phyloP scores from a whole-genome alignment of 179 eudicot genomes.

The Nepenthes alata region DNA sequence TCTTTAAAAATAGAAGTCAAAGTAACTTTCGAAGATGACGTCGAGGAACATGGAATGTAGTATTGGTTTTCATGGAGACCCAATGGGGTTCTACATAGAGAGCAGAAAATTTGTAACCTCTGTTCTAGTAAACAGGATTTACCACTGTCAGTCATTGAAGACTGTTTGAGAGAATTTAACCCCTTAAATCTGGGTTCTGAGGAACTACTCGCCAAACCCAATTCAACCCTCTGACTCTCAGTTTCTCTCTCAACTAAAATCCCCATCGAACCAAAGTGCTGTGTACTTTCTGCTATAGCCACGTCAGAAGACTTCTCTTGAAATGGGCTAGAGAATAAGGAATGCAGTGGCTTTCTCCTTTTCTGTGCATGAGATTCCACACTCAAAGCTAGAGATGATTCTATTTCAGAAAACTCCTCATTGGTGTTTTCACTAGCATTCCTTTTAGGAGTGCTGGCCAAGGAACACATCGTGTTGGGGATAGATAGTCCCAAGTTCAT shows the following conservation, averaged over 20 bases:
- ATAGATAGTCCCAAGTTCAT: constrained; percentile 16
- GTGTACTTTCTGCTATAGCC: constrained; percentile 18
- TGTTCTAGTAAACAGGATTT: constrained; percentile 20
- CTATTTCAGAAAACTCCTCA: constrained; percentile 21
- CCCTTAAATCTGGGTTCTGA: constrained; percentile 16
- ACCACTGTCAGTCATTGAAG: constrained; percentile 12
- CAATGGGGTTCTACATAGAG: constrained; percentile 50
- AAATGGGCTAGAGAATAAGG: constrained; percentile 18
- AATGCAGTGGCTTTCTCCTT: constrained; percentile 41
- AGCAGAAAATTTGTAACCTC: constrained; percentile 43
- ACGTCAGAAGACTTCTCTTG: constrained; percentile 23
- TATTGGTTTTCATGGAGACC: constrained; percentile 47
- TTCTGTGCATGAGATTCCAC: constrained; percentile 61
- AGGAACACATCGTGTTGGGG: constrained; percentile 16
- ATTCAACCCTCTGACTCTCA: constrained; percentile 14
- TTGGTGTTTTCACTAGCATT: constrained; percentile 11
- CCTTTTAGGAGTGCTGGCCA: constrained; percentile 50
- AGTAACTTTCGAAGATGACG: constrained; percentile 41
- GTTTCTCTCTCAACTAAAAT: constrained; percentile 17
- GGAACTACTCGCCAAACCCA: constrained; percentile 9
- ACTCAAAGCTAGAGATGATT: constrained; percentile 37
- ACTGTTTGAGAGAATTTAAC: constrained; percentile 9
- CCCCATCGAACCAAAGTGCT: constrained; percentile 9
- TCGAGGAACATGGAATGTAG: constrained; percentile 32
- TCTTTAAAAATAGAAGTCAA: constrained; percentile 33